Evolutionary conservation across 768 basidiomycete genomes (phyloP).

Genomic region (Naganishia friedmannii): DNA sequence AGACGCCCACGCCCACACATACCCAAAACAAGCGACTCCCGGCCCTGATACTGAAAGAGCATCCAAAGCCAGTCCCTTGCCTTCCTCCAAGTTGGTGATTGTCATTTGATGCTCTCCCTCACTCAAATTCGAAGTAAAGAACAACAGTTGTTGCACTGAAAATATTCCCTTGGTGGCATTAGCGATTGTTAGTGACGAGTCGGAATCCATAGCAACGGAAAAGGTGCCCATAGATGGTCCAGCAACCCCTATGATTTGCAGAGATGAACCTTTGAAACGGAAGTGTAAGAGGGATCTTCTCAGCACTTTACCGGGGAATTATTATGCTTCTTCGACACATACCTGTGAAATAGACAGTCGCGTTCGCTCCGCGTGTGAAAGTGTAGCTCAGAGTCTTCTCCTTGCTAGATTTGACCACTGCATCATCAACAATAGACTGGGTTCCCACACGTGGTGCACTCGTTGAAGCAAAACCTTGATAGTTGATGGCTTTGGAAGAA

Average conservation of each 20-base stretch:
- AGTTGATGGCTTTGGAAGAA: slow-evolving; percentile 15
- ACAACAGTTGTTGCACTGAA: slow-evolving; percentile 10
- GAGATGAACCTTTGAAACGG: neutral
- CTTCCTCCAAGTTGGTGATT: slow-evolving; percentile 21
- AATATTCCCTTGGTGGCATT: slow-evolving; percentile 7
- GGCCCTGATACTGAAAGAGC: slow-evolving; percentile 16
- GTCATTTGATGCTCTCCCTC: slow-evolving; percentile 19
- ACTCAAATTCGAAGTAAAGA: neutral
- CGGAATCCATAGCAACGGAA: slow-evolving; percentile 3
- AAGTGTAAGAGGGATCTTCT: neutral
- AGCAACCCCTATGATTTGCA: slow-evolving; percentile 1
- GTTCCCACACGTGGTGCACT: neutral
- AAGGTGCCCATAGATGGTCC: slow-evolving; percentile 14
- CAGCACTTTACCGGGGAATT: no score
- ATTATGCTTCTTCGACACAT: neutral
- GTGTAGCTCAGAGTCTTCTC: slow-evolving; percentile 24
- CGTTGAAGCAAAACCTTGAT: slow-evolving; percentile 20
- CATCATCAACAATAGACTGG: neutral
- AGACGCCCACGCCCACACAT: neutral
- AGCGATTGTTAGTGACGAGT: neutral
- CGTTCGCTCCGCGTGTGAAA: slow-evolving; percentile 10
- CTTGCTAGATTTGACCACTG: slow-evolving; percentile 4
- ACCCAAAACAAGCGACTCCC: slow-evolving; percentile 26
- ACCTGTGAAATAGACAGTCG: slow-evolving; percentile 27
- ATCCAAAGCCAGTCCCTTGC: slow-evolving; percentile 21